phyloP scores from a whole-genome alignment of 1,284 basidiomycete genomes.

The Rhizopogon parksii region DNA sequence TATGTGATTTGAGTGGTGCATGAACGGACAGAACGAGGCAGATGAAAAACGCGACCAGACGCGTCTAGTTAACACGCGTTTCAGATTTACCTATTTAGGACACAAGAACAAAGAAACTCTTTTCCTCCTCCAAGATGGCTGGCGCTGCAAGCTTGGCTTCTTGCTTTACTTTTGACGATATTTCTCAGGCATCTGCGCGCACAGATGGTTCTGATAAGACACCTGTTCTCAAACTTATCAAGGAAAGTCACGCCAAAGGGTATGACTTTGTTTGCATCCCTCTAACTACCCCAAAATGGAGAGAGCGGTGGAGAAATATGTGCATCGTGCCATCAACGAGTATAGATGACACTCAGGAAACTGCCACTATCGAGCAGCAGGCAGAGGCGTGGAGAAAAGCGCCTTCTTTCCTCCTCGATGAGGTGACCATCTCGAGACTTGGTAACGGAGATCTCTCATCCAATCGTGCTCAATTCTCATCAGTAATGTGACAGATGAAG shows the following conservation, averaged over 20 bases:
- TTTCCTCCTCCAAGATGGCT: slow-evolving; percentile 13
- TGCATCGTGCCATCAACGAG: slow-evolving; percentile 57
- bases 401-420: slow-evolving; percentile 74
- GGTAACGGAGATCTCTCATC: slow-evolving; percentile 42
- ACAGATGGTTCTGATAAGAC: slow-evolving; percentile 30
- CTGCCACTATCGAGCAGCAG: slow-evolving; percentile 53
- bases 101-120: not conserved
- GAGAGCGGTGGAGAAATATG: slow-evolving; percentile 81
- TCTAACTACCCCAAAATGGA: slow-evolving; percentile 84
- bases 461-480: slow-evolving; percentile 13
- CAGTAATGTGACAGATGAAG: slow-evolving; percentile 60
- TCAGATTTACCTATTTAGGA: slow-evolving; percentile 21
- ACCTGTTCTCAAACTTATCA: slow-evolving; percentile 43
- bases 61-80: not conserved
- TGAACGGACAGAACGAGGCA: not conserved
- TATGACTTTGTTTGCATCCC: slow-evolving; percentile 74
- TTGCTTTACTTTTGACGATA: slow-evolving; percentile 35
- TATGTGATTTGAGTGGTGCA: not conserved
- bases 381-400: slow-evolving; percentile 87
- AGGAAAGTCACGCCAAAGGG: slow-evolving; percentile 47
- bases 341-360: slow-evolving; percentile 40
- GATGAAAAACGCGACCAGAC: not conserved
- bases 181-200: slow-evolving; percentile 20
- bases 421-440: slow-evolving; percentile 83
- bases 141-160: slow-evolving; percentile 29